These are phyloP conservation scores for Pulveroboletus ravenelii DNA, from an alignment of 768 basidiomycete species.

Conservation along the genomic window DNA sequence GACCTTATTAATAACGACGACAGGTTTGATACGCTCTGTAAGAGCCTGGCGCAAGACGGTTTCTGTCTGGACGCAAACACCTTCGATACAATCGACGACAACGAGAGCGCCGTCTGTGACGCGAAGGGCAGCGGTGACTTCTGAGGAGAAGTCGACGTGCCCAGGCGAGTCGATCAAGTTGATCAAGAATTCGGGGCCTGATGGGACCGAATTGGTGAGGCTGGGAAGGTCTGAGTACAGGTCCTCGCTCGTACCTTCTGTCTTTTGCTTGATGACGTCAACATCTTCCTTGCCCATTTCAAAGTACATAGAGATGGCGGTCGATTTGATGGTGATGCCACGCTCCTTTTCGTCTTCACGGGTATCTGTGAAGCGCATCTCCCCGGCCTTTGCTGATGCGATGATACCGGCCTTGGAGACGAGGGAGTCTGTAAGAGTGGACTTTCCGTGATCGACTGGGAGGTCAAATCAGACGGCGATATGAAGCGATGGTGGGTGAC, in stretches of 20 bases:
- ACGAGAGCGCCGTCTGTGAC: slow-evolving; percentile 99
- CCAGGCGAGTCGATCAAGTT: slow-evolving; percentile 99
- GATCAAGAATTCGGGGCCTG: slow-evolving; percentile 96
- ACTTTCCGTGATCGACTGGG: slow-evolving; percentile 99
- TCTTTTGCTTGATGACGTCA: slow-evolving; percentile 86
- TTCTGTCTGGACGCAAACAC: slow-evolving; percentile 99
- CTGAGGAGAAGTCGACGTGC: slow-evolving; percentile 99
- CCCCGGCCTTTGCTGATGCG: slow-evolving; percentile 89
- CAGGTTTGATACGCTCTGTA: slow-evolving; percentile 98
- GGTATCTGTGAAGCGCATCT: slow-evolving; percentile 96
- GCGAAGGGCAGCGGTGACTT: slow-evolving; percentile 99
- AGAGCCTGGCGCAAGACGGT: slow-evolving; percentile 97
- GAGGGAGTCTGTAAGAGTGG: slow-evolving; percentile 96
- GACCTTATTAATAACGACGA: slow-evolving; percentile 99
- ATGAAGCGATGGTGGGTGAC: slow-evolving; percentile 4
- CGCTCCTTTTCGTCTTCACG: slow-evolving; percentile 98
- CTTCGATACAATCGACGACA: slow-evolving; percentile 99
- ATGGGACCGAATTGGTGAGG: slow-evolving; percentile 4
- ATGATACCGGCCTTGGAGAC: slow-evolving; percentile 99
- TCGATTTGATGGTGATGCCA: slow-evolving; percentile 99
- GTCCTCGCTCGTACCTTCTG: slow-evolving; percentile 54
- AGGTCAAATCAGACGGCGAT: slow-evolving; percentile 18
- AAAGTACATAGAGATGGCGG: slow-evolving; percentile 99
- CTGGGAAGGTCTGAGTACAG: not conserved
- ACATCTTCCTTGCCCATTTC: slow-evolving; percentile 90